Evolutionary conservation across 139 green algal species (phyloP).

Genomic region (Tetratostichococcus sp.): DNA sequence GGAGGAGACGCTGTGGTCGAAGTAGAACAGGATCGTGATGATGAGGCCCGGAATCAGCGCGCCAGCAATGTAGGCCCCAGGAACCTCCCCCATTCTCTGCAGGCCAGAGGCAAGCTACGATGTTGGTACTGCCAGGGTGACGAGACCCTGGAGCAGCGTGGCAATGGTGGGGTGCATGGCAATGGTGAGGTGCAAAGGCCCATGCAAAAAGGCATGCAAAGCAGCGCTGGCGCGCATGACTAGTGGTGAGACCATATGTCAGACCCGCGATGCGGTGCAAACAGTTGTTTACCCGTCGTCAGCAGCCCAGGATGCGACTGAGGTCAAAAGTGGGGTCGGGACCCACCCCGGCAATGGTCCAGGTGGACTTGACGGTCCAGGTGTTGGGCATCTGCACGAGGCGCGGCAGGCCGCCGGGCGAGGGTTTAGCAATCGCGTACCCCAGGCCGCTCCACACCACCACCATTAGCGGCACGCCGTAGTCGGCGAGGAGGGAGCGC

Average conservation of each 20-base stretch:
- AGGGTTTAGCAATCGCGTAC: conserved; percentile 40
- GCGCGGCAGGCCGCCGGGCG: conserved; percentile 44
- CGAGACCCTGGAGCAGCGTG: too few species aligned
- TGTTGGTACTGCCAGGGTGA: background rate
- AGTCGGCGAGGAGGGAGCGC: conserved; percentile 74
- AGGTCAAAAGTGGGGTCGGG: too few species aligned
- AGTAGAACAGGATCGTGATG: conserved; percentile 87
- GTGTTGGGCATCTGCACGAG: conserved; percentile 59
- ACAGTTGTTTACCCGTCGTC: too few species aligned
- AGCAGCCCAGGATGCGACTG: too few species aligned
- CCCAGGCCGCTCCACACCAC: conserved; percentile 58
- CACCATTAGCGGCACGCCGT: conserved; percentile 70
- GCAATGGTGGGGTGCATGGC: too few species aligned
- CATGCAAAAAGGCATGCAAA: background rate
- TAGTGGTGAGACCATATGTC: too few species aligned
- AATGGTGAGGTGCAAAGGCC: too few species aligned
- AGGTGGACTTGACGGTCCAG: conserved; percentile 46
- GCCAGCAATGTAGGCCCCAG: conserved; percentile 52
- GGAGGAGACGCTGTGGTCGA: conserved; percentile 79
- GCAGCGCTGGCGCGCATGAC: too few species aligned
- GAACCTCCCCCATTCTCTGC: conserved; percentile 52
- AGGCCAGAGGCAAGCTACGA: background rate
- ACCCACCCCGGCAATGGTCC: conserved; percentile 38
- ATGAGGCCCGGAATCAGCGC: conserved; percentile 73
- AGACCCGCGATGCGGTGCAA: too few species aligned